phyloP scores from a whole-genome alignment of 1,284 basidiomycete genomes.

The Pterulicium gracile region DNA sequence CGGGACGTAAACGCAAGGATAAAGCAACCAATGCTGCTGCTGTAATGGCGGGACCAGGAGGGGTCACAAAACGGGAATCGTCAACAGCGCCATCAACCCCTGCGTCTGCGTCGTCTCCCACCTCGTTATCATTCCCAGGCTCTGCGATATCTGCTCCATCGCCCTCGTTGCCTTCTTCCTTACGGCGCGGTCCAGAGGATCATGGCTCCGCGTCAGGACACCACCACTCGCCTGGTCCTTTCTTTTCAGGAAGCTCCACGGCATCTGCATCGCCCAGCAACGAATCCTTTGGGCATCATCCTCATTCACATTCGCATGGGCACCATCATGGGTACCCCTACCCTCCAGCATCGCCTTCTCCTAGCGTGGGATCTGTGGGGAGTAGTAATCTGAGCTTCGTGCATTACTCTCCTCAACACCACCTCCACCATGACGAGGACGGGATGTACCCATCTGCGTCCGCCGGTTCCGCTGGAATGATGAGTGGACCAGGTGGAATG shows the following conservation, averaged over 20 bases:
- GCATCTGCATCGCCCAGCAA: conserved; percentile 17
- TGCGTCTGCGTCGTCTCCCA: conserved; percentile 22
- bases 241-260: conserved; percentile 14
- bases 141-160: conserved; percentile 6
- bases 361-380: conserved; percentile 23
- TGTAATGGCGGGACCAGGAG: background rate
- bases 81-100: conserved; percentile 30
- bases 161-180: conserved; percentile 3
- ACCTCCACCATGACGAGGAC: background rate
- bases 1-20: conserved; percentile 31
- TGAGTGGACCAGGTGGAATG: background rate
- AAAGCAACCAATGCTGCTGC: conserved; percentile 13
- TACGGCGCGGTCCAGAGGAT: conserved; percentile 2
- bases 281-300: conserved; percentile 23
- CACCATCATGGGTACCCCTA: conserved; percentile 24
- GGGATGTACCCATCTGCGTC: background rate
- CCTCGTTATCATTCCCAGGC: conserved; percentile 9
- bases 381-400: conserved; percentile 40
- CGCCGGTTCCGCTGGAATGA: background rate
- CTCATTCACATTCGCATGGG: conserved; percentile 24
- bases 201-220: too few relatives aligned
- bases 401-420: conserved; percentile 28
- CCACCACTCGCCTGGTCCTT: background rate
- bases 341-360: conserved; percentile 49
- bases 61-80: conserved; percentile 27